A percentile compares a stretch with the other conserved stretches of the same genome.
These are phyloP conservation scores for Schizochytrium sp. DNA, from an alignment of 108 stramenopile genomes.

Conservation along the genomic window DNA sequence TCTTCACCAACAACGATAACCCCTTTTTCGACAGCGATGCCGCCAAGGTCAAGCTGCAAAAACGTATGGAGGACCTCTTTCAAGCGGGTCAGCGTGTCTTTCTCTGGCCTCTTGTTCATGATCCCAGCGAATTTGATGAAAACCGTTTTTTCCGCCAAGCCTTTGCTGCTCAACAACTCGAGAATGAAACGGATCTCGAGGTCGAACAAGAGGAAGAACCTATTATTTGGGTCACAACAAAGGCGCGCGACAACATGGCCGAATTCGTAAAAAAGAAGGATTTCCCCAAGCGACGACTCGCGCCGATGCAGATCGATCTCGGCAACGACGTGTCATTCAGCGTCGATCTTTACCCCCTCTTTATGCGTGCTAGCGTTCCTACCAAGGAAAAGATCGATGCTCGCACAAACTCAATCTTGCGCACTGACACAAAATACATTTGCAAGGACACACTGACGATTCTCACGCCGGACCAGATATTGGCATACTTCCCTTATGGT, in stretches of 20 bases:
- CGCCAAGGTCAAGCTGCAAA: neutral
- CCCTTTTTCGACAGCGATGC: neutral
- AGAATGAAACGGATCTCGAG: neutral
- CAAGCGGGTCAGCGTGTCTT: neutral
- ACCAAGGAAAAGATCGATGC: neutral
- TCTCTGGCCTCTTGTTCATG: neutral
- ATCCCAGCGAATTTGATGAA: neutral
- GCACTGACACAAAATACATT: neutral
- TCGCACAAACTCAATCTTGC: neutral
- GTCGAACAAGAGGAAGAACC: neutral
- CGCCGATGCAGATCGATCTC: neutral
- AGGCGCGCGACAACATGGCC: neutral
- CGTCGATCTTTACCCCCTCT: neutral
- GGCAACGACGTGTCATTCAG: neutral
- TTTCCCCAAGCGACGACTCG: neutral
- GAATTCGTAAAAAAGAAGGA: neutral
- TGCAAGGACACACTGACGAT: neutral
- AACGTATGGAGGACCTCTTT: neutral
- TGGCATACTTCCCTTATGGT: neutral
- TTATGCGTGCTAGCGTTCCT: neutral
- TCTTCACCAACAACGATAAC: neutral
- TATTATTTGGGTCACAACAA: neutral
- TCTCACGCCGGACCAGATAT: constrained; percentile 8
- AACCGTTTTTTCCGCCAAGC: neutral
- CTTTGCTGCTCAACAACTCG: neutral